A percentile compares a stretch with the other conserved stretches of the same genome.
phyloP scores from a whole-genome alignment of 257 asterid genomes.

The Ehretia macrophylla region DNA sequence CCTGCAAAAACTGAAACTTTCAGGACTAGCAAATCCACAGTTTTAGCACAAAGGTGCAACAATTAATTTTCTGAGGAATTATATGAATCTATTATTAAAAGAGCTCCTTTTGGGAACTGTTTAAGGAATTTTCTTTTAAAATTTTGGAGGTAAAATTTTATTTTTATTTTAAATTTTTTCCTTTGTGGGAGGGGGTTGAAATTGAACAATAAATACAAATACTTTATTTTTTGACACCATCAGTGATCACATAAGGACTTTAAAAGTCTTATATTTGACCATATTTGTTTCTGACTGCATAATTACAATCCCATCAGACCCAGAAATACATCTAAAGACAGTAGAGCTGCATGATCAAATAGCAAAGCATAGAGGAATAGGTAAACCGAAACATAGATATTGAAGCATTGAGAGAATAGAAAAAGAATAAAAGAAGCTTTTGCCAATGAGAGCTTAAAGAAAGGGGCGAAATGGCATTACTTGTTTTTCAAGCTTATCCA shows the following conservation, averaged over 20 bases:
- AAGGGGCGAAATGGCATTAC: conserved; percentile 38
- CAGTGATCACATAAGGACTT: not conserved
- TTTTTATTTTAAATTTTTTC: too few relatives aligned
- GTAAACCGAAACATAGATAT: not conserved
- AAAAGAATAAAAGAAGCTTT: not conserved
- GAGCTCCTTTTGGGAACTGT: not conserved
- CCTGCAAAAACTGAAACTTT: conserved; percentile 42
- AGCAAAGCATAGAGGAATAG: not conserved
- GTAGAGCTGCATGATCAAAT: not conserved
- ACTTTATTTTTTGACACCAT: not conserved
- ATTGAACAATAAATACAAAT: not conserved
- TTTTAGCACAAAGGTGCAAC: not conserved
- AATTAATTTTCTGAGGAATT: not conserved
- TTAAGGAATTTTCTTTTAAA: too few relatives aligned
- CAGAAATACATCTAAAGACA: not conserved
- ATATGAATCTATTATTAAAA: not conserved
- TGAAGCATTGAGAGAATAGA: not conserved
- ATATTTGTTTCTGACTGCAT: not conserved
- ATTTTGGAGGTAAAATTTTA: not conserved
- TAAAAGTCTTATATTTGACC: not conserved
- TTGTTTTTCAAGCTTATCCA: conserved; percentile 78
- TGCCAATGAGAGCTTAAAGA: conserved; percentile 6
- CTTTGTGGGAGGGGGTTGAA: not conserved
- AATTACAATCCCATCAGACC: not conserved
- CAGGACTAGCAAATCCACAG: not conserved